phyloP scores from a whole-genome alignment of 495 filamentous ascomycete species.

The Penicillium goetzii region DNA sequence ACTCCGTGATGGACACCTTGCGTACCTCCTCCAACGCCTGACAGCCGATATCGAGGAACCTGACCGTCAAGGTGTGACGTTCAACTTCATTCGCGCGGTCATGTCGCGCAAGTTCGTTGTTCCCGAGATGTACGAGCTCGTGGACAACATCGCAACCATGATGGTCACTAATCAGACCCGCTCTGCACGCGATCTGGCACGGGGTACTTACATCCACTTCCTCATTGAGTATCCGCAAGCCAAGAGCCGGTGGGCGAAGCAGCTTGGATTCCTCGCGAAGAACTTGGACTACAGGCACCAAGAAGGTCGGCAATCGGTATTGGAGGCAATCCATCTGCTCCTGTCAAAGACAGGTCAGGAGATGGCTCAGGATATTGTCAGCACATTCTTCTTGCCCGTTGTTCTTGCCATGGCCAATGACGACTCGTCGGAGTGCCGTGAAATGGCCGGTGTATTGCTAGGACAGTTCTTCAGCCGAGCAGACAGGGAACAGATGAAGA shows the following conservation, averaged over 20 bases:
- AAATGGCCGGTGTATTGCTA: constrained; percentile 78
- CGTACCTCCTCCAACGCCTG: constrained; percentile 80
- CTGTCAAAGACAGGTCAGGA: constrained; percentile 80
- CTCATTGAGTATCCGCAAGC: constrained; percentile 92
- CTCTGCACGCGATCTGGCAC: constrained; percentile 79
- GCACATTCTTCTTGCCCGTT: constrained; percentile 82
- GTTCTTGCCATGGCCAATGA: constrained; percentile 87
- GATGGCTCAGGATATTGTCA: constrained; percentile 77
- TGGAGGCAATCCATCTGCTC: constrained; percentile 85
- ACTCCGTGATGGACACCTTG: constrained; percentile 79
- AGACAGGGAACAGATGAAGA: constrained; percentile 69
- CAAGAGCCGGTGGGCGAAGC: constrained; percentile 82
- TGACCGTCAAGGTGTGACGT: constrained; percentile 84
- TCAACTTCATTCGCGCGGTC: constrained; percentile 88
- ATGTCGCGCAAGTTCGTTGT: constrained; percentile 84
- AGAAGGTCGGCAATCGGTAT: constrained; percentile 84
- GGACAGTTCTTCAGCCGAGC: constrained; percentile 80
- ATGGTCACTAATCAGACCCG: constrained; percentile 96
- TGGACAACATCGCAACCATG: constrained; percentile 85
- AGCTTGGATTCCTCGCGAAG: constrained; percentile 82
- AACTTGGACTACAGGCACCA: constrained; percentile 90
- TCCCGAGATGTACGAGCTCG: constrained; percentile 83
- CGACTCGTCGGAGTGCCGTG: constrained; percentile 80
- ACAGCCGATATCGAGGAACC: constrained; percentile 92
- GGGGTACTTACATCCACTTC: constrained; percentile 91